These are phyloP conservation scores for Brettanomyces naardenensis DNA, from an alignment of 805 yeast species.

Conservation along the genomic window DNA sequence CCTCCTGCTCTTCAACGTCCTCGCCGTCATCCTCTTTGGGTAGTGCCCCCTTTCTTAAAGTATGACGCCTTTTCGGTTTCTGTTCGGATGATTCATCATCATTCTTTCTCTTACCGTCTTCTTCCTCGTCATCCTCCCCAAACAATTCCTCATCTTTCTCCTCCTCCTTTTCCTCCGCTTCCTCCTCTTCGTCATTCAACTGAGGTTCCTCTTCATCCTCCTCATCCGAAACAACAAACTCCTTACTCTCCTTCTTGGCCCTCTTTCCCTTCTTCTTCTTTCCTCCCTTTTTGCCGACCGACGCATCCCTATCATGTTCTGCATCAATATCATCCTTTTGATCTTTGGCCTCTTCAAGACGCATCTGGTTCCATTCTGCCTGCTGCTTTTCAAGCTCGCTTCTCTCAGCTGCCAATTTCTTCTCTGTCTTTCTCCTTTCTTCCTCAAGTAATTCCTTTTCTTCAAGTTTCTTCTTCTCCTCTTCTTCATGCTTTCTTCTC, in stretches of 20 bases:
- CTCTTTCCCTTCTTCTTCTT: conserved; percentile 26
- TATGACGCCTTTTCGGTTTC: conserved; percentile 5
- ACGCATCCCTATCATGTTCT: conserved; percentile 24
- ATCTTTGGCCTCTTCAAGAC: conserved; percentile 28
- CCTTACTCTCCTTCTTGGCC: conserved; percentile 26
- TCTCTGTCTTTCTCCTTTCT: conserved; percentile 39
- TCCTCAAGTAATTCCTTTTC: conserved; percentile 37
- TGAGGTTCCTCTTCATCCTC: conserved; percentile 27
- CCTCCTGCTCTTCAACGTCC: conserved; percentile 2
- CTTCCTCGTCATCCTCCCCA: conserved; percentile 10
- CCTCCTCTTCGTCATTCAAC: conserved; percentile 25
- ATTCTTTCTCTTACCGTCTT: conserved; percentile 12
- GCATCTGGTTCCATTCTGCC: conserved; percentile 41
- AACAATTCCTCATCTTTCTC: conserved; percentile 21
- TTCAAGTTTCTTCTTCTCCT: conserved; percentile 40
- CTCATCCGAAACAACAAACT: conserved; percentile 32
- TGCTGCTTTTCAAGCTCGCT: conserved; percentile 48
- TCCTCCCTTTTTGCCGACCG: conserved; percentile 21
- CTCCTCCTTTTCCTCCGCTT: conserved; percentile 21
- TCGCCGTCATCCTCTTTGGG: conserved; percentile 2
- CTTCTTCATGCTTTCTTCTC: conserved; percentile 47
- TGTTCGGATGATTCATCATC: conserved; percentile 6
- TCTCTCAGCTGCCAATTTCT: conserved; percentile 36
- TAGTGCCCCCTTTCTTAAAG: conserved; percentile 5
- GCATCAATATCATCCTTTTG: conserved; percentile 26